phyloP scores from a whole-genome alignment of 306 rosid species.

The Lupinus albus region DNA sequence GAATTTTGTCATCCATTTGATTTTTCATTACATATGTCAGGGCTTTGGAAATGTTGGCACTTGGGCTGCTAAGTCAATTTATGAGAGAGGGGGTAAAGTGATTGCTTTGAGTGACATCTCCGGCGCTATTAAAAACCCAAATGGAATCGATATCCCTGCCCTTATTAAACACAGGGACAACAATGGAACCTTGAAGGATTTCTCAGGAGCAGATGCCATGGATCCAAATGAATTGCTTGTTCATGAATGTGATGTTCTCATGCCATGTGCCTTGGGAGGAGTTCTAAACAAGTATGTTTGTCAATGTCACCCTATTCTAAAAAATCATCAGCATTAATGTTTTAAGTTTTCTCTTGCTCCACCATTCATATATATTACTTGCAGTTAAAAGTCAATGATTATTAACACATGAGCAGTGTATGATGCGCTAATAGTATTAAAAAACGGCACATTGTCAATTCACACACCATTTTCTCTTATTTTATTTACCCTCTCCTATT shows the following conservation, averaged over 20 bases:
- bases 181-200: constrained; percentile 49
- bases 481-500: too few species aligned
- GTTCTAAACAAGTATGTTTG: constrained; percentile 59
- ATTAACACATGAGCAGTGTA: too few species aligned
- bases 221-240: constrained; percentile 64
- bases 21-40: constrained; percentile 38
- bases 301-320: neutral
- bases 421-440: too few species aligned
- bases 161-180: constrained; percentile 54
- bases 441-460: too few species aligned
- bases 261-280: constrained; percentile 78
- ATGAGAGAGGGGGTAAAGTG: constrained; percentile 69
- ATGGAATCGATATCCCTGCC: constrained; percentile 66
- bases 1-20: constrained; percentile 14
- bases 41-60: constrained; percentile 82
- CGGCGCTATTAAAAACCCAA: constrained; percentile 62
- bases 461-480: too few species aligned
- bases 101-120: constrained; percentile 75
- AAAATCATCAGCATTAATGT: neutral
- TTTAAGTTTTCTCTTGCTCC: constrained; percentile 9
- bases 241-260: constrained; percentile 74
- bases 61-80: constrained; percentile 68
- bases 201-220: constrained; percentile 57
- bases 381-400: too few species aligned
- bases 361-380: too few species aligned